Percentiles rank a stretch among this genome's conserved stretches.
Conservation (phyloP, 2,329 filamentous ascomycete species). For the Phaeophleospora eucalypticola region DNA sequence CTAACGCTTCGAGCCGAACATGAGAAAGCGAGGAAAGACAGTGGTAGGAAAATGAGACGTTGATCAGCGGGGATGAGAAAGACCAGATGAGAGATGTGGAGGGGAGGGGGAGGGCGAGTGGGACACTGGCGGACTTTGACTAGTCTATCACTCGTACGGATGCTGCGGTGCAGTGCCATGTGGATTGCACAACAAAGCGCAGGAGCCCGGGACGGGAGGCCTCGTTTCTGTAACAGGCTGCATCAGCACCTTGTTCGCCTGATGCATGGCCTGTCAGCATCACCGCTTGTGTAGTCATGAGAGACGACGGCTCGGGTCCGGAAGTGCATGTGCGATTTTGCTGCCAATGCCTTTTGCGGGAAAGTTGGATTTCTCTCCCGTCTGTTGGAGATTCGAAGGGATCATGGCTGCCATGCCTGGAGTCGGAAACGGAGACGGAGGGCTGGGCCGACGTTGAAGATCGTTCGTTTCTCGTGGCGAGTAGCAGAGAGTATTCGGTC, state of each 20-base stretch:
- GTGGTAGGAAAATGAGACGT: neutral
- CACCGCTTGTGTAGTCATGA: neutral
- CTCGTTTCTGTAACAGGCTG: neutral
- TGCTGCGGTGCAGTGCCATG: no score
- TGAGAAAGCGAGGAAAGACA: neutral
- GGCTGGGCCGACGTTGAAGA: no score
- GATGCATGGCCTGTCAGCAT: neutral
- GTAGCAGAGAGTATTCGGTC: no score
- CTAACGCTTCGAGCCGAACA: neutral
- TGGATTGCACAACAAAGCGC: neutral
- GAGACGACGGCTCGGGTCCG: no score
- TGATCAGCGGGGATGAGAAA: neutral
- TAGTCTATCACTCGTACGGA: neutral
- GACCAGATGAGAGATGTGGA: neutral
- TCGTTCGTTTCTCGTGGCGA: no score
- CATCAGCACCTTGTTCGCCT: neutral
- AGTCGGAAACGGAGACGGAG: no score
- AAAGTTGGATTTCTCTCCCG: no score
- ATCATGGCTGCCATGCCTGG: no score
- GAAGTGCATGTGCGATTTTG: neutral
- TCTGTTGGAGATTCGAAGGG: no score
- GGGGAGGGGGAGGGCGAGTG: neutral
- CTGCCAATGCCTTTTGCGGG: no score
- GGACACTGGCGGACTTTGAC: neutral
- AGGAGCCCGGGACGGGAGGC: neutral